Conservation (phyloP, 2,329 filamentous ascomycete genomes). For the Trichophyton verrucosum region DNA sequence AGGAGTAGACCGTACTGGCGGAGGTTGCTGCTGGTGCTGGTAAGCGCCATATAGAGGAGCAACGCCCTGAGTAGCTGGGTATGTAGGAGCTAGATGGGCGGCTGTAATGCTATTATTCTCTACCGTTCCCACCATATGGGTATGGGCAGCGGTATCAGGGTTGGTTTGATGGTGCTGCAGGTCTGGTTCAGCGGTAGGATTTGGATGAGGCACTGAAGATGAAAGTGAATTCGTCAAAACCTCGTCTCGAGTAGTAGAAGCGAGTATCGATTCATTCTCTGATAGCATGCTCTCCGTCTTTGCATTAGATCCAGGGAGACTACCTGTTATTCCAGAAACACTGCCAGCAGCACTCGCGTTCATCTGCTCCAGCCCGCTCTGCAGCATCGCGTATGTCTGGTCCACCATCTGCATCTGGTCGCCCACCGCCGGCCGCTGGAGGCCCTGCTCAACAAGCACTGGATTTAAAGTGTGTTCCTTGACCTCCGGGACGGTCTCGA, state of each 20-base stretch:
- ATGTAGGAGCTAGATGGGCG: not conserved
- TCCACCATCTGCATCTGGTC: slow-evolving; percentile 9
- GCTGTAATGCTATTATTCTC: not conserved
- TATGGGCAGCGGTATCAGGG: not conserved
- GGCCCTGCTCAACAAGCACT: not conserved
- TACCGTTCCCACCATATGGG: not conserved
- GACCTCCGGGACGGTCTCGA: slow-evolving; percentile 33
- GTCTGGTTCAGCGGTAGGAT: not conserved
- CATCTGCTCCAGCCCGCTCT: slow-evolving; percentile 6
- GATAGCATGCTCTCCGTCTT: slow-evolving; percentile 16
- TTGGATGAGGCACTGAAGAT: slow-evolving; percentile 2
- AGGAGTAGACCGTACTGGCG: not conserved
- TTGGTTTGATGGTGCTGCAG: not conserved
- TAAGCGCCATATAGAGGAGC: not conserved
- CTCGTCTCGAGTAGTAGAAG: slow-evolving; percentile 2
- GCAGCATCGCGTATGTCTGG: slow-evolving; percentile 11
- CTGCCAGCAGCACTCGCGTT: not conserved
- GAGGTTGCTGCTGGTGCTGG: not conserved
- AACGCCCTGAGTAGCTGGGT: not conserved
- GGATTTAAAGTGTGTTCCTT: slow-evolving; percentile 11
- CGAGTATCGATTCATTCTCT: slow-evolving; percentile 15
- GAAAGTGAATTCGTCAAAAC: not conserved
- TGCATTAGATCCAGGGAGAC: slow-evolving; percentile 20
- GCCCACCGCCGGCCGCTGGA: slow-evolving; percentile 5
- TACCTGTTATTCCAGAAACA: slow-evolving; percentile 19